Evolutionary conservation across 2,329 filamentous ascomycete species (phyloP).

Genomic region (Fusarium papillatum): DNA sequence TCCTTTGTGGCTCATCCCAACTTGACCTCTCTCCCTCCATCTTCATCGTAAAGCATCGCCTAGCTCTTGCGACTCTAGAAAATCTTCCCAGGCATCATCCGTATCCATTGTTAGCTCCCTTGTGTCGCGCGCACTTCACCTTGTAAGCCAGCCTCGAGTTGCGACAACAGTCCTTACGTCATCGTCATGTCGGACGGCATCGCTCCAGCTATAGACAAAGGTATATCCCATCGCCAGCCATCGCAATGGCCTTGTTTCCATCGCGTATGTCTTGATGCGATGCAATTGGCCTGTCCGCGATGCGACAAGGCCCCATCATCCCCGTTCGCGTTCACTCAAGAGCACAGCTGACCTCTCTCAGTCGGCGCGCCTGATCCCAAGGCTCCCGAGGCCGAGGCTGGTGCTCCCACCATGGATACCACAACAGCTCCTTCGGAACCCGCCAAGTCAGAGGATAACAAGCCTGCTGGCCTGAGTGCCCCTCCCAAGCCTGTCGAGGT

Average conservation of each 20-base stretch:
- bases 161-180: constrained; percentile 47
- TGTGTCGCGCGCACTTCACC: constrained; percentile 20
- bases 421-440: constrained; percentile 38
- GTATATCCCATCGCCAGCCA: constrained; percentile 42
- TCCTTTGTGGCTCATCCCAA: constrained; percentile 38
- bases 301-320: background rate
- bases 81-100: constrained; percentile 18
- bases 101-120: constrained; percentile 15
- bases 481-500: constrained; percentile 53
- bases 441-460: constrained; percentile 37
- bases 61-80: constrained; percentile 14
- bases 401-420: constrained; percentile 43
- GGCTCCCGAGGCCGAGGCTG: constrained; percentile 46
- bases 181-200: constrained; percentile 52
- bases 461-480: constrained; percentile 28
- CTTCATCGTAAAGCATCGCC: constrained; percentile 29
- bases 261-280: background rate
- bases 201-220: constrained; percentile 52
- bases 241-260: constrained; percentile 19
- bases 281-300: constrained; percentile 33
- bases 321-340: background rate
- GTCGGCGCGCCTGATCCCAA: constrained; percentile 47
- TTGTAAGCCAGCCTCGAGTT: constrained; percentile 31
- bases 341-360: constrained; percentile 35
- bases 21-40: constrained; percentile 33